A percentile compares a stretch with the other conserved stretches of the same genome.
Conservation (phyloP, 495 filamentous ascomycete species). For the Astrothelium macrocarpum region DNA sequence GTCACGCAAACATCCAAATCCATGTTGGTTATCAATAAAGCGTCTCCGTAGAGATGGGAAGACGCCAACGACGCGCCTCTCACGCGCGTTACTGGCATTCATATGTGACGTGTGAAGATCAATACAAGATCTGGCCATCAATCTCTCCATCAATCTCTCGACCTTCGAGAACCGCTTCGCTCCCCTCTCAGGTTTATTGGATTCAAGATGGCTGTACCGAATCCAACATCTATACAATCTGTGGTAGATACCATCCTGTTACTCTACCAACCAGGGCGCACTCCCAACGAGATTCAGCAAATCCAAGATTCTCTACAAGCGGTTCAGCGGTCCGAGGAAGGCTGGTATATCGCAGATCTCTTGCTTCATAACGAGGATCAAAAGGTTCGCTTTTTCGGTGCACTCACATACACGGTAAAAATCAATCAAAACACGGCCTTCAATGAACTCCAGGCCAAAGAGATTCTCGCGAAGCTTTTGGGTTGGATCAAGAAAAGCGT, state of each 20-base stretch:
- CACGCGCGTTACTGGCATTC: background rate
- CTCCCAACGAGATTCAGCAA: slow-evolving; percentile 47
- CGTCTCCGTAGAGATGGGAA: background rate
- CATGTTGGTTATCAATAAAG: background rate
- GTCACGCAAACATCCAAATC: background rate
- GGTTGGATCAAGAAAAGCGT: slow-evolving; percentile 33
- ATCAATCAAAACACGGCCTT: slow-evolving; percentile 55
- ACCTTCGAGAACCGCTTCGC: background rate
- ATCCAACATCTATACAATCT: background rate
- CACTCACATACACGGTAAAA: slow-evolving; percentile 86
- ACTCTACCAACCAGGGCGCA: slow-evolving; percentile 58
- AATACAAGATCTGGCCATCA: background rate
- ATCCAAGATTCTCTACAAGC: slow-evolving; percentile 69
- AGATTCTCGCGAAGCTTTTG: background rate
- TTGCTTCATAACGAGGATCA: slow-evolving; percentile 55
- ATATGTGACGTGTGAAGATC: too few relatives aligned
- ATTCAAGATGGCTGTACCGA: background rate
- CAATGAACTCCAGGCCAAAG: background rate
- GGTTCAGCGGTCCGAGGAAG: slow-evolving; percentile 65
- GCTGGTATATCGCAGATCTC: slow-evolving; percentile 74
- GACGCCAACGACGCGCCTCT: background rate
- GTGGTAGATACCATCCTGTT: slow-evolving; percentile 27
- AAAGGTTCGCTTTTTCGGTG: slow-evolving; percentile 84
- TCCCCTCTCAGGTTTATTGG: background rate
- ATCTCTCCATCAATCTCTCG: background rate